Evolutionary conservation across 345 rosid genomes (phyloP).

Genomic region (Ricinus communis): DNA sequence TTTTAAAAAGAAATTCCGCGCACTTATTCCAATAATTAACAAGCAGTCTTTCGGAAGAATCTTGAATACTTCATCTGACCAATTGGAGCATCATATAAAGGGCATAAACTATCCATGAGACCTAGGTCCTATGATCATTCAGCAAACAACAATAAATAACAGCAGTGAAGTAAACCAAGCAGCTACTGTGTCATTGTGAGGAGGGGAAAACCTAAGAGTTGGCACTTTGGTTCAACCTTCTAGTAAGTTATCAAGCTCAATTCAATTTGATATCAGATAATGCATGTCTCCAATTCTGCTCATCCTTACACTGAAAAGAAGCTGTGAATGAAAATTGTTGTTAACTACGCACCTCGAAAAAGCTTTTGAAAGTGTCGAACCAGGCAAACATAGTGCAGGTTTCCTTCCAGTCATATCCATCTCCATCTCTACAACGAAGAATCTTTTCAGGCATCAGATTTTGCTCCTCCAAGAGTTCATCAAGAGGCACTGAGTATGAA

Average conservation of each 20-base stretch:
- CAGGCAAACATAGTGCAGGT: neutral
- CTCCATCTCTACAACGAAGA: neutral
- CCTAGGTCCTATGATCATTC: too few relatives aligned
- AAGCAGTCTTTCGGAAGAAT: neutral
- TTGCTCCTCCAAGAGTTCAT: neutral
- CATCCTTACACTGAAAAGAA: neutral
- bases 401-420: neutral
- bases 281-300: neutral
- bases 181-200: neutral
- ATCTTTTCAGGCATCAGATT: neutral
- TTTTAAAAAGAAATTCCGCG: neutral
- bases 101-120: too few relatives aligned
- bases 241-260: neutral
- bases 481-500: neutral
- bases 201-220: neutral
- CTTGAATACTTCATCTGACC: too few relatives aligned
- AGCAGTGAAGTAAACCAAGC: too few relatives aligned
- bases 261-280: neutral
- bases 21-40: neutral
- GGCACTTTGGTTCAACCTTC: neutral
- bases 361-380: neutral
- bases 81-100: too few relatives aligned
- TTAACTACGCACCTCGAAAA: slow-evolving; percentile 7
- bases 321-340: neutral
- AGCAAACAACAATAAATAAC: too few relatives aligned